Evolutionary conservation across 495 filamentous ascomycete species (phyloP), one percentile per base, ranked within the genome.

Genomic region (Aspergillus sparsus): DNA sequence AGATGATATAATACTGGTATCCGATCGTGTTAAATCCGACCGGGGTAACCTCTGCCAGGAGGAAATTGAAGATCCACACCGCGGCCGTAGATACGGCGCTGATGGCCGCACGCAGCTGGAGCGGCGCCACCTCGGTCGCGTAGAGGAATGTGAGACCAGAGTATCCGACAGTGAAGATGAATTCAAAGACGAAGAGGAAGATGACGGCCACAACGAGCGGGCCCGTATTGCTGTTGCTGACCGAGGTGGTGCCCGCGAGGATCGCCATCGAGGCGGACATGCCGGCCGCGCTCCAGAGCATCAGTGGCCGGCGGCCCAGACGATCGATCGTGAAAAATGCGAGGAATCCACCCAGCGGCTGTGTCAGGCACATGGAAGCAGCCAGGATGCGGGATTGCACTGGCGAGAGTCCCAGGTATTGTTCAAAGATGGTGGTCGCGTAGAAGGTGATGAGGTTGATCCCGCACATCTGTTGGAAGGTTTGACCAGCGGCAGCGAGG

Each of bases 321-420:
- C 87, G 81, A 72, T 92, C 89, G 60, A 92, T 89, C 47, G 87
- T 82, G 75, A 89, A 91, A 83, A 88, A 89, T 3, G 87, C 90
- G 5, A 83, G 74, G 0, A 86, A 89, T 0, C 89, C 87, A 60
- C 87, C 89, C 64, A 91, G 82, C 10, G 86, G 78, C 69, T 91
- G 92, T 7, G 89, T 85, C 12, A 91, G 74, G 78, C 88, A 88
- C 79, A 89, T 91, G 7, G 89, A 78, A 35, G 88, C 90, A 9
- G 88, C 87, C 1, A 93, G 74, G 4, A 96, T 73, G 50, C 90
- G 92, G 1, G 92, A 91, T 71, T 93, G 91, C 49, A 95, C 83
- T 63, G 94, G 89, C 31, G 71, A 72, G 6, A 87, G 70, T 1
- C 78, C 74, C 16, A 87, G 80, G 46, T 80, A 80, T 67, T 86